Evolutionary conservation across 1,139 yeast genomes (phyloP).

Genomic region (Blastobotrys buckinghamii): DNA sequence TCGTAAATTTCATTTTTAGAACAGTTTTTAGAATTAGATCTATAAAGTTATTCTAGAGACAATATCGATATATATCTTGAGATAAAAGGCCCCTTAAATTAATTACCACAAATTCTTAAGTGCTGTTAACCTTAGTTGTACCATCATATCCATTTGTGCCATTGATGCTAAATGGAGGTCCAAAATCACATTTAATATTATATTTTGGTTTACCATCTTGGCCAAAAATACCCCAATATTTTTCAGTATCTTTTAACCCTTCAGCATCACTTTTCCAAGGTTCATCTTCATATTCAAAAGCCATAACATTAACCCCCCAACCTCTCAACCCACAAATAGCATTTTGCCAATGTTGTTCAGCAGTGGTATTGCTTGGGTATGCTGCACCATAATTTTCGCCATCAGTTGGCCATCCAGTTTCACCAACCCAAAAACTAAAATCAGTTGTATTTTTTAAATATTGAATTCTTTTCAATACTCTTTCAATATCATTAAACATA

Average conservation of each 20-base stretch:
- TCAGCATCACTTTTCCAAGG: conserved; percentile 91
- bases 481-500: conserved; percentile 94
- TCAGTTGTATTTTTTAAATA: conserved; percentile 78
- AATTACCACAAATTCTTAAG: too few species aligned
- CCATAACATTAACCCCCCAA: conserved; percentile 91
- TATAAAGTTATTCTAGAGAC: too few species aligned
- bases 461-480: conserved; percentile 84
- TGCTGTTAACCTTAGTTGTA: neutral
- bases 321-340: conserved; percentile 90
- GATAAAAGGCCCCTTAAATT: too few species aligned
- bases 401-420: conserved; percentile 96
- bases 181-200: conserved; percentile 19
- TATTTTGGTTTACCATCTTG: conserved; percentile 38
- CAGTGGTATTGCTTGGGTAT: conserved; percentile 63
- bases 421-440: conserved; percentile 91
- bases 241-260: conserved; percentile 77
- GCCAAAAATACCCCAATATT: conserved; percentile 89
- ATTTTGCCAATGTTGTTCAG: conserved; percentile 74
- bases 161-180: neutral
- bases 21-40: too few species aligned
- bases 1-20: too few species aligned
- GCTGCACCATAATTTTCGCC: conserved; percentile 60
- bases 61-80: too few species aligned
- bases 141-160: neutral
- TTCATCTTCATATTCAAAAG: conserved; percentile 93